Percentiles rank a stretch among this genome's conserved stretches.
Evolutionary conservation across 1,284 basidiomycete genomes (phyloP).

Genomic region (Amylostereum areolatum): DNA sequence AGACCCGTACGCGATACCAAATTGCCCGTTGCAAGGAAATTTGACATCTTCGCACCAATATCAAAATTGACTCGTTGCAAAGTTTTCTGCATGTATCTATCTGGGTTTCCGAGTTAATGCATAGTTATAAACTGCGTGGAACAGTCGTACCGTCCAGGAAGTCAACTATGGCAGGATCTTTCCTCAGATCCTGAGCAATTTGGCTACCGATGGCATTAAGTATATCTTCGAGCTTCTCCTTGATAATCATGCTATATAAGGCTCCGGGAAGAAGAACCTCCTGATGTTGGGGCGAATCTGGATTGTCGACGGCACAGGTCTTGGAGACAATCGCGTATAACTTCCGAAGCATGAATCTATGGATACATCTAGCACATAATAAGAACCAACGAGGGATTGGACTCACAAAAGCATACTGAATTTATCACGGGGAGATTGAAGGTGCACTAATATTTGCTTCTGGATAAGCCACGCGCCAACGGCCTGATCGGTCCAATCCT

Average conservation of each 20-base stretch:
- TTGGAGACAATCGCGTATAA: constrained; percentile 90
- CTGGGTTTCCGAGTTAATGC: constrained; percentile 36
- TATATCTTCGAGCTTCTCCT: constrained; percentile 93
- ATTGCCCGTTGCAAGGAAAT: constrained; percentile 98
- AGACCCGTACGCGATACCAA: constrained; percentile 92
- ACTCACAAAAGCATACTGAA: constrained; percentile 92
- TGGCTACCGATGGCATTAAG: constrained; percentile 72
- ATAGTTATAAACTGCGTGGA: constrained; percentile 8
- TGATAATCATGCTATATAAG: constrained; percentile 96
- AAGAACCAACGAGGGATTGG: background rate
- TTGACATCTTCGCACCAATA: constrained; percentile 84
- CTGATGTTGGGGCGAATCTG: constrained; percentile 98
- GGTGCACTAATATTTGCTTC: constrained; percentile 88
- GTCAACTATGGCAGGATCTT: constrained; percentile 70
- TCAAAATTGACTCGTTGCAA: constrained; percentile 84
- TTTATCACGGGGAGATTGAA: constrained; percentile 89
- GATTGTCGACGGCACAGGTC: constrained; percentile 91
- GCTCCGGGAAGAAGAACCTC: constrained; percentile 94
- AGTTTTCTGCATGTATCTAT: constrained; percentile 79
- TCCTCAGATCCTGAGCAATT: constrained; percentile 72
- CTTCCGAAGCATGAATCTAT: constrained; percentile 96
- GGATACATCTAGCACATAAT: background rate
- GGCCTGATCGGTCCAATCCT: constrained; percentile 86
- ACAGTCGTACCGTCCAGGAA: constrained; percentile 73
- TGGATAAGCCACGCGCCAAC: constrained; percentile 84